phyloP scores from a whole-genome alignment of 2,329 filamentous ascomycete genomes.

The Cercospora canescens region DNA sequence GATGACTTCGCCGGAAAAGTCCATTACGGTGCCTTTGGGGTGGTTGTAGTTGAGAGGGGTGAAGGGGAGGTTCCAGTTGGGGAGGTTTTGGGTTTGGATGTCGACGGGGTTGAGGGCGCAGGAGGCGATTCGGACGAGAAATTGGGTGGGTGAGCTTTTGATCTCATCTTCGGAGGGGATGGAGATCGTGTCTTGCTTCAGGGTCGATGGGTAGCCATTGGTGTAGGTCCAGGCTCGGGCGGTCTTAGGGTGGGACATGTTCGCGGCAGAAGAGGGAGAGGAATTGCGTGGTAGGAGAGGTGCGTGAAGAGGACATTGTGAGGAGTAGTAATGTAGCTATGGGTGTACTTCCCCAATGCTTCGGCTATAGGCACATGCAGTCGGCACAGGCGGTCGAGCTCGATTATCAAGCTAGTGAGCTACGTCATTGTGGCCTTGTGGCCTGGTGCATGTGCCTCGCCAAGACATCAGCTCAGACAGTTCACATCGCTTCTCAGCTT shows the following conservation, averaged over 20 bases:
- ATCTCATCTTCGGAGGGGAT: conserved; percentile 24
- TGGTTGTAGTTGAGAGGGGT: conserved; percentile 17
- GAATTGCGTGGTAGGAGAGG: not conserved
- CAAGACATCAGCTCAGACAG: not conserved
- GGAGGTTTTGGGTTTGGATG: conserved; percentile 39
- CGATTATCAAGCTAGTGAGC: not conserved
- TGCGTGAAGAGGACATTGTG: not conserved
- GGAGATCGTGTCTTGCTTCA: conserved; percentile 28
- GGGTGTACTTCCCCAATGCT: not conserved
- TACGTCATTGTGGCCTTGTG: not conserved
- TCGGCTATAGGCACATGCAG: not conserved
- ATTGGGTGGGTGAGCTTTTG: conserved; percentile 21
- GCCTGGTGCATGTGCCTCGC: not conserved
- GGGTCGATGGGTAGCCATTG: conserved; percentile 33
- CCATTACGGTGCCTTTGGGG: conserved; percentile 34
- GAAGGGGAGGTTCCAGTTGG: conserved; percentile 29
- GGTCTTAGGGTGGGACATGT: conserved; percentile 25
- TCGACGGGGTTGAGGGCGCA: conserved; percentile 40
- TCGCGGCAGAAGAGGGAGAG: not conserved
- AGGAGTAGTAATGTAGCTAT: not conserved
- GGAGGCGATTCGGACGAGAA: conserved; percentile 35
- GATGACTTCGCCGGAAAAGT: conserved; percentile 35
- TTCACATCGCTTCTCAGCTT: not conserved
- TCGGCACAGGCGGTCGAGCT: not conserved
- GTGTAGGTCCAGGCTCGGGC: conserved; percentile 37